These are phyloP conservation scores for Emmonsiellopsis sp. DNA, from an alignment of 2,329 filamentous ascomycete species.

Conservation along the genomic window DNA sequence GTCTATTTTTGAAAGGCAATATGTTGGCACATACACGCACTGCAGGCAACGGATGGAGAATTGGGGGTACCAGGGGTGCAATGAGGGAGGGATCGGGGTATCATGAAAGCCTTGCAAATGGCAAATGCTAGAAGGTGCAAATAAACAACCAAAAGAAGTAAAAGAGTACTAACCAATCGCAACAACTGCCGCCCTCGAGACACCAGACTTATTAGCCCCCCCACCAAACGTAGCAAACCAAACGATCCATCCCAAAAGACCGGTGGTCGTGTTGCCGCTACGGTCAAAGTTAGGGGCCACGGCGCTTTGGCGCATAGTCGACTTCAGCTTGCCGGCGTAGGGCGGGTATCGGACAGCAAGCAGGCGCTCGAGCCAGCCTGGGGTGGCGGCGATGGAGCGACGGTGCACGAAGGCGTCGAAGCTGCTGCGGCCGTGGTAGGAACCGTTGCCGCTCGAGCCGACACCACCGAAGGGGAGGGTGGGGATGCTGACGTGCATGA, in stretches of 20 bases:
- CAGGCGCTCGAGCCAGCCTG: constrained; percentile 50
- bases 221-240: constrained; percentile 33
- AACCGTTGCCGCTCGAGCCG: constrained; percentile 65
- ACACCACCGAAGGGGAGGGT: constrained; percentile 76
- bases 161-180: constrained; percentile 29
- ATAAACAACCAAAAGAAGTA: constrained; percentile 6
- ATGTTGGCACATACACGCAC: neutral
- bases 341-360: constrained; percentile 52
- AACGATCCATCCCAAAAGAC: constrained; percentile 28
- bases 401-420: constrained; percentile 56
- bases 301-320: constrained; percentile 41
- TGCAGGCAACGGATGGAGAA: neutral
- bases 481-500: constrained; percentile 60
- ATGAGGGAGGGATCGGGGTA: neutral
- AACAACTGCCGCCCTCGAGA: constrained; percentile 25
- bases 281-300: constrained; percentile 53
- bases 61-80: too few relatives aligned
- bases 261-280: constrained; percentile 35
- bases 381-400: constrained; percentile 49
- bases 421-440: constrained; percentile 65
- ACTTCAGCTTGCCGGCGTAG: constrained; percentile 47
- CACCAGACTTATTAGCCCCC: constrained; percentile 27
- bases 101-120: neutral
- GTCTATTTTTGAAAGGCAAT: neutral
- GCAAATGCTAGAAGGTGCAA: constrained; percentile 1